Evolutionary conservation across 1,284 basidiomycete species (phyloP).

Genomic region (Stereum hirsutum): DNA sequence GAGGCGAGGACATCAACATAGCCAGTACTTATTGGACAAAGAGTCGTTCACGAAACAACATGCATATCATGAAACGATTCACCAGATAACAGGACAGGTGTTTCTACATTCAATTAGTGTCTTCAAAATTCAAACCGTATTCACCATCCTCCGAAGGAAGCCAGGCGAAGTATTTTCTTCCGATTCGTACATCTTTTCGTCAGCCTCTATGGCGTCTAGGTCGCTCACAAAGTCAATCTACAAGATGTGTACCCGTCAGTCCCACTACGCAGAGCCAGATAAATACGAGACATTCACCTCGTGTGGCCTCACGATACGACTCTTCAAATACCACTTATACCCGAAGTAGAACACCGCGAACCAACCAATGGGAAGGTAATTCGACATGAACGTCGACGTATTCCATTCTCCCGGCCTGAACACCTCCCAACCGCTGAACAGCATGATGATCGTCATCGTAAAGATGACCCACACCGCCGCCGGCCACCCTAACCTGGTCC

Average conservation of each 20-base stretch:
- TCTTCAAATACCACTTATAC: constrained; percentile 43
- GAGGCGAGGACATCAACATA: no score
- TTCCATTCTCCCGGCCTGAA: constrained; percentile 65
- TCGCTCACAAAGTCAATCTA: constrained; percentile 72
- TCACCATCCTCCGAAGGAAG: not conserved
- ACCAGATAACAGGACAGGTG: no score
- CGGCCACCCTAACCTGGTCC: constrained; percentile 27
- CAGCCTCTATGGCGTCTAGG: constrained; percentile 66
- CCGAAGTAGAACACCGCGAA: constrained; percentile 71
- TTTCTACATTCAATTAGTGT: no score
- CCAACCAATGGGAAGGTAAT: constrained; percentile 61
- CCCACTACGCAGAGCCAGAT: not conserved
- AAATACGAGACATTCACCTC: constrained; percentile 22
- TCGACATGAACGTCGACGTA: constrained; percentile 59
- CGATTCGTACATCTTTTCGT: constrained; percentile 11
- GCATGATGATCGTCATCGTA: constrained; percentile 37
- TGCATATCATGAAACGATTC: no score
- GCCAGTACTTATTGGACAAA: no score
- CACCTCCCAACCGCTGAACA: constrained; percentile 67
- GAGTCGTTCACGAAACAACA: no score
- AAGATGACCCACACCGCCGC: constrained; percentile 72
- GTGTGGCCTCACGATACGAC: constrained; percentile 32
- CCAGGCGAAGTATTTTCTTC: not conserved
- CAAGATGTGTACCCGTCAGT: no score
- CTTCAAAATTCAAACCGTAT: no score